Evolutionary conservation across 768 basidiomycete genomes (phyloP), one percentile per base, ranked within the genome.

Genomic region (Gelatoporia subvermispora): DNA sequence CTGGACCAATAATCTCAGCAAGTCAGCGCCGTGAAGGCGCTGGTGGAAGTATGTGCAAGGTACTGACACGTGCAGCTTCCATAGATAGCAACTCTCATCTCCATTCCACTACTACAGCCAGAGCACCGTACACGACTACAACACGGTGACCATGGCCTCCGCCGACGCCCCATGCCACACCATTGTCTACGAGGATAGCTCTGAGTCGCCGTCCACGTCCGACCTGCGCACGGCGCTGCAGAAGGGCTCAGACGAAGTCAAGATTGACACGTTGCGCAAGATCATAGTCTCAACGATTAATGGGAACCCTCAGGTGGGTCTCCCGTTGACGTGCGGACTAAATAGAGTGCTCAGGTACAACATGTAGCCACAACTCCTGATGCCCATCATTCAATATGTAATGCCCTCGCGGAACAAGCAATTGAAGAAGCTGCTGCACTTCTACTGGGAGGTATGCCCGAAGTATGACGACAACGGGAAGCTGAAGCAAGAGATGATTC

Each of bases 401-500:
- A 81, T 98, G 77, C 96, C 96, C 34, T 90, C 88, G 45, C 84
- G 85, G 65, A 93, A 89, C 73, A 98, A 99, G 74, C 84, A 85
- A 51, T 81, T 98, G 64, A 98, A 99, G 83, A 99, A 98, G 73
- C 71, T 96, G 54, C 73, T 97, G 34, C 92, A 93, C 67, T 93
- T 92, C 64, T 93, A 94, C 66, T 93, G 90, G 90, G 91, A 98
- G 71, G 88, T 98, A 18, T 98, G 94, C 69, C 95, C 95, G 8
- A 97, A 97, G 68, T 85, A 94, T 54, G 95, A 98, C 60, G 95
- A 98, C 60, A 85, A 81, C 55, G 95, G 95, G 43, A 98, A 97
- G 71, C 70, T 98, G 57, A 97, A 95, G 78, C 96, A 98, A 70
- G 95, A 99, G 73, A 98, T 98, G 95, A 98, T 97, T 63, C 80